Evolutionary conservation across 768 basidiomycete species (phyloP).

Genomic region (Tricholoma furcatifolium): DNA sequence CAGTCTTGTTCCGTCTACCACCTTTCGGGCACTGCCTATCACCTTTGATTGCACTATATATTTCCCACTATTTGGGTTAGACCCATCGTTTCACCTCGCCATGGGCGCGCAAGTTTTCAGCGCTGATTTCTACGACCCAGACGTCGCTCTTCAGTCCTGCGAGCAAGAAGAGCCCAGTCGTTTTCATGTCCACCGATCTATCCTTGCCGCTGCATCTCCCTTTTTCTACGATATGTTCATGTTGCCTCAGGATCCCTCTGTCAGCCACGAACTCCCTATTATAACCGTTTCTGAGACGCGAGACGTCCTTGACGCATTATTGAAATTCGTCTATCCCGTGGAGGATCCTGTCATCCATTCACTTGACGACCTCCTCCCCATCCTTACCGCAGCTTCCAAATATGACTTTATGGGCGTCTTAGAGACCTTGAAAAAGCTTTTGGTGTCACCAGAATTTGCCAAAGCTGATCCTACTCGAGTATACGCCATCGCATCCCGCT

Average conservation of each 20-base stretch:
- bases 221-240: slow-evolving; percentile 72
- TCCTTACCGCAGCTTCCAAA: slow-evolving; percentile 58
- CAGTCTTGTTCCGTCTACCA: background rate
- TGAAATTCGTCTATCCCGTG: slow-evolving; percentile 63
- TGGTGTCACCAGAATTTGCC: slow-evolving; percentile 51
- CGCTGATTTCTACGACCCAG: slow-evolving; percentile 48
- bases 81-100: slow-evolving; percentile 4
- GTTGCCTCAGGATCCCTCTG: slow-evolving; percentile 46
- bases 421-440: slow-evolving; percentile 45
- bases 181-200: slow-evolving; percentile 61
- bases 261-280: slow-evolving; percentile 32
- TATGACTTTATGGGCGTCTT: slow-evolving; percentile 57
- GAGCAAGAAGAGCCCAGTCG: slow-evolving; percentile 35
- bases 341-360: slow-evolving; percentile 49
- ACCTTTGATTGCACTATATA: slow-evolving; percentile 9
- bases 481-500: slow-evolving; percentile 69
- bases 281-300: slow-evolving; percentile 57
- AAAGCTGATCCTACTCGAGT: slow-evolving; percentile 53
- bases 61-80: background rate
- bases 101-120: slow-evolving; percentile 34
- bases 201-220: slow-evolving; percentile 62
- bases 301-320: slow-evolving; percentile 43
- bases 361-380: slow-evolving; percentile 50
- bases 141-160: slow-evolving; percentile 49
- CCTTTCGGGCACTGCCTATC: slow-evolving; percentile 4